These are phyloP conservation scores for cucumber (Cucumis sativus) DNA, from an alignment of 306 rosid genomes.

Conservation along the genomic window Cucumber_9930_V3 NC_026660.2:23964001-23964500, in stretches of 20 bases:
- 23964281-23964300: slow-evolving; percentile 73
- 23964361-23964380: not conserved
- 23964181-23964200: slow-evolving; percentile 44
- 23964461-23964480: not conserved
- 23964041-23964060: slow-evolving; percentile 18
- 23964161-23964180: slow-evolving; percentile 33
- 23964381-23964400: not conserved
- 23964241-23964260: slow-evolving; percentile 72
- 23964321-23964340: slow-evolving; percentile 52
- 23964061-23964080: slow-evolving; percentile 17
- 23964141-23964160: slow-evolving; percentile 21
- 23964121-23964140: slow-evolving; percentile 52
- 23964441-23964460: not conserved
- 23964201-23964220: slow-evolving; percentile 63
- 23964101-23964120: slow-evolving; percentile 58
- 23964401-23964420: not conserved
- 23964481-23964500: not conserved
- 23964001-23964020: slow-evolving; percentile 17
- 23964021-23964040: slow-evolving; percentile 14
- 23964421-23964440: not conserved
- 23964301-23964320: slow-evolving; percentile 46
- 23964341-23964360: slow-evolving; percentile 40
- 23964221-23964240: slow-evolving; percentile 93
- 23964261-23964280: slow-evolving; percentile 81
- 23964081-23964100: slow-evolving; percentile 62